Evolutionary conservation across 2,329 filamentous ascomycete species (phyloP).

Genomic region (Aotearoamyces nothofagi): DNA sequence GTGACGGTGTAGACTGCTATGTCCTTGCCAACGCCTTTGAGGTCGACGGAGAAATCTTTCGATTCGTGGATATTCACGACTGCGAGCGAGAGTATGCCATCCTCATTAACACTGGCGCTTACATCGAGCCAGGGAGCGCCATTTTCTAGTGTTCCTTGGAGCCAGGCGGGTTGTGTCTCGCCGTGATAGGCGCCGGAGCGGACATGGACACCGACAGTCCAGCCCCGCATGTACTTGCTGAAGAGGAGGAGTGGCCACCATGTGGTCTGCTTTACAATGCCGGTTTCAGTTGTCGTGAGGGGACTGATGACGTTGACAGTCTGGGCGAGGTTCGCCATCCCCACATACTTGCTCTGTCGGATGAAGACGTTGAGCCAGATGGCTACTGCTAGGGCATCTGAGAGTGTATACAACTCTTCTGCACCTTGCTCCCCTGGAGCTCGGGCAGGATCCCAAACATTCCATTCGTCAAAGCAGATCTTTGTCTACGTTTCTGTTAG

Average conservation of each 20-base stretch:
- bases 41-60: conserved; percentile 38
- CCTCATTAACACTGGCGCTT: conserved; percentile 40
- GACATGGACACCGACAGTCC: conserved; percentile 51
- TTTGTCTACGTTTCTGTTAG: conserved; percentile 37
- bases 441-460: conserved; percentile 49
- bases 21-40: conserved; percentile 39
- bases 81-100: conserved; percentile 46
- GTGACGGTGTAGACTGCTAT: conserved; percentile 49
- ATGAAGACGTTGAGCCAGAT: conserved; percentile 51
- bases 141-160: conserved; percentile 46
- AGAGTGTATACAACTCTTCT: conserved; percentile 47
- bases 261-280: conserved; percentile 46
- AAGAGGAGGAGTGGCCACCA: conserved; percentile 50
- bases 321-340: conserved; percentile 54
- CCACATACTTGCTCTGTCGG: conserved; percentile 42
- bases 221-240: conserved; percentile 57
- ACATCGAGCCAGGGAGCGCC: conserved; percentile 55
- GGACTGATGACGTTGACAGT: conserved; percentile 54
- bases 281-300: conserved; percentile 43
- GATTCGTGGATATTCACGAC: conserved; percentile 59
- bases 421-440: conserved; percentile 46
- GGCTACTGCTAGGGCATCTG: conserved; percentile 45
- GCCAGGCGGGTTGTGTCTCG: conserved; percentile 48
- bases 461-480: conserved; percentile 59
- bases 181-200: conserved; percentile 48